Conservation (phyloP, 106 monocot genomes). For the Allium sativum region DNA sequence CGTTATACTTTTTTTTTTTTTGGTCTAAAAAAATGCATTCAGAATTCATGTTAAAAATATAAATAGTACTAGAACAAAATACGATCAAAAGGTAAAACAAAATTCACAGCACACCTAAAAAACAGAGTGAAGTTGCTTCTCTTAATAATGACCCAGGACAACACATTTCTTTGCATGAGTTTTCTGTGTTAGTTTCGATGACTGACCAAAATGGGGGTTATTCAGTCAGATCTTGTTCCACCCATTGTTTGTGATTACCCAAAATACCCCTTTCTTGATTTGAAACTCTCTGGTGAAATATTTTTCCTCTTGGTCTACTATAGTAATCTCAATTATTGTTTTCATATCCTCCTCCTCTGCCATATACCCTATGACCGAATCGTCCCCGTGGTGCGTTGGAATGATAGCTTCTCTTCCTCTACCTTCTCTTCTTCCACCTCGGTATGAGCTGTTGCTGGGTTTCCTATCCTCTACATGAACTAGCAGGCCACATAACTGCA, state of each 20-base stretch:
- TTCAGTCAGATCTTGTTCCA: constrained; percentile 4
- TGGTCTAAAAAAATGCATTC: too few species aligned
- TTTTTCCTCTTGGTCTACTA: constrained; percentile 28
- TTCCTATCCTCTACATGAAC: constrained; percentile 45
- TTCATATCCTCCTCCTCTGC: constrained; percentile 3
- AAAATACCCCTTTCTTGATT: constrained; percentile 30
- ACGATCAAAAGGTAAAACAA: too few species aligned
- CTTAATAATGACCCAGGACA: too few species aligned
- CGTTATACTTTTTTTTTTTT: too few species aligned
- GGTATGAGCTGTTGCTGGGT: constrained; percentile 22
- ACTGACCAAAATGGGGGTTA: too few species aligned
- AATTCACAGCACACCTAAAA: too few species aligned
- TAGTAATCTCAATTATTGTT: constrained; percentile 2
- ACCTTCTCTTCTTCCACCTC: constrained; percentile 28
- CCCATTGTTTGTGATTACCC: constrained; percentile 12
- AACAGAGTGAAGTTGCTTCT: too few species aligned
- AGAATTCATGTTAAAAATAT: too few species aligned
- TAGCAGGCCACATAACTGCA: constrained; percentile 31
- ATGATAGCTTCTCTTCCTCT: constrained; percentile 30
- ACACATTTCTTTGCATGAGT: too few species aligned
- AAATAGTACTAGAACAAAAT: too few species aligned
- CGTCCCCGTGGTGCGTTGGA: constrained; percentile 22
- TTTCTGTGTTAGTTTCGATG: too few species aligned
- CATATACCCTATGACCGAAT: constrained; percentile 13
- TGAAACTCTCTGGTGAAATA: constrained; percentile 13